Evolutionary conservation across 2,329 filamentous ascomycete genomes (phyloP).

Genomic region (Pestalotiopsis sp.): DNA sequence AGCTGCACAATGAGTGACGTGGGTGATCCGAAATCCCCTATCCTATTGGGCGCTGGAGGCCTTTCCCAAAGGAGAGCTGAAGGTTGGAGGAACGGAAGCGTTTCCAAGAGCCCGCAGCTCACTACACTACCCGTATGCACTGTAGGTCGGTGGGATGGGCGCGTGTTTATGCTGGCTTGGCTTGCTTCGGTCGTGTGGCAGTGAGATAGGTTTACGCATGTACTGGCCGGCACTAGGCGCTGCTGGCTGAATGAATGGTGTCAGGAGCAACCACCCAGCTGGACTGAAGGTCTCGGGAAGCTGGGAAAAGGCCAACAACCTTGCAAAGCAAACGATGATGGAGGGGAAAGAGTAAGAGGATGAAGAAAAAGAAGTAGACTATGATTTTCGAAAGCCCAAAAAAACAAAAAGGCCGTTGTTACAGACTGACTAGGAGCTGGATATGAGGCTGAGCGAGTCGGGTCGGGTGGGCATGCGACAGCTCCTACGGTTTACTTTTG

Average conservation of each 20-base stretch:
- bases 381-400: background rate
- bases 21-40: background rate
- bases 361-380: background rate
- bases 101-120: background rate
- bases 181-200: background rate
- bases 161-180: background rate
- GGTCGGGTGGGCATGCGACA: background rate
- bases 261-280: background rate
- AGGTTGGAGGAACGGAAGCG: background rate
- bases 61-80: background rate
- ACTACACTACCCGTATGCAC: background rate
- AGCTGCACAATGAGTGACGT: conserved; percentile 9
- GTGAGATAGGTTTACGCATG: background rate
- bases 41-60: conserved; percentile 9
- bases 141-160: background rate
- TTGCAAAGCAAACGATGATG: background rate
- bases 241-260: background rate
- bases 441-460: conserved; percentile 1
- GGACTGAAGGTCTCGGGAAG: background rate
- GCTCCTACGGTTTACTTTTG: background rate
- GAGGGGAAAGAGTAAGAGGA: background rate
- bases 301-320: background rate
- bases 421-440: background rate
- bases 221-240: background rate
- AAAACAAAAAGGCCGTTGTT: background rate